Evolutionary conservation across 2,329 filamentous ascomycete species (phyloP), one percentile per base, ranked within the genome.

Genomic region (Didymella glomerata): DNA sequence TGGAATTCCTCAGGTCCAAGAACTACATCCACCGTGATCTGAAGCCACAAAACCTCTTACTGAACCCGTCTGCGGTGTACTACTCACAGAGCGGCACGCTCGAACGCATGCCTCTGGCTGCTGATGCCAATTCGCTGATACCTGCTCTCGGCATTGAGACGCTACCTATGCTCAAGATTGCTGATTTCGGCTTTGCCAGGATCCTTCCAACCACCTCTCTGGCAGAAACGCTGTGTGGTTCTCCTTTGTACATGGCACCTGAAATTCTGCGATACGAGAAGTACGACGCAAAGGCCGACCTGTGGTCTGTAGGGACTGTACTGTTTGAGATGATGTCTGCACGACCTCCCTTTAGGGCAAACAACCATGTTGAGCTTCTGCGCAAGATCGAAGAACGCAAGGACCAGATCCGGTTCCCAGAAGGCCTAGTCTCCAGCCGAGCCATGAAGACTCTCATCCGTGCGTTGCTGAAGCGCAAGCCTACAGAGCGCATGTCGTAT

Each of bases 271-370:
- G 93, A 60, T 99, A 98, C 71, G 93, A 99, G 77, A 94, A 94
- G 72, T 99, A 99, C 77, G 94, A 97, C 79, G 92, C 94, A 64
- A 96, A 96, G 78, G 94, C 93, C 46, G 95, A 99, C 80, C 81
- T 99, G 32, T 99, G 95, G 95, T 99, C 95, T 22, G 92, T 97
- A 32, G 95, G 95, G 49, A 97, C 95, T 18, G 95, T 99, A 9
- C 81, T 96, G 24, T 97, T 92, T 75, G 95, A 99, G 79, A 97
- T 99, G 93, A 88, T 95, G 61, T 91, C 89, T 7, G 94, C 93
- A 52, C 90, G 87, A 62, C 93, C 95, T 22, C 95, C 95, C 0
- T 99, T 98, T 79, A 86, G 92, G 65, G 95, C 95, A 30, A 88
- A 87, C 54, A 98, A 99, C 73, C 95, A 99, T 72, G 93, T 99